phyloP scores from a whole-genome alignment of 148 eudicot genomes.

The Diospyros kaki region DNA sequence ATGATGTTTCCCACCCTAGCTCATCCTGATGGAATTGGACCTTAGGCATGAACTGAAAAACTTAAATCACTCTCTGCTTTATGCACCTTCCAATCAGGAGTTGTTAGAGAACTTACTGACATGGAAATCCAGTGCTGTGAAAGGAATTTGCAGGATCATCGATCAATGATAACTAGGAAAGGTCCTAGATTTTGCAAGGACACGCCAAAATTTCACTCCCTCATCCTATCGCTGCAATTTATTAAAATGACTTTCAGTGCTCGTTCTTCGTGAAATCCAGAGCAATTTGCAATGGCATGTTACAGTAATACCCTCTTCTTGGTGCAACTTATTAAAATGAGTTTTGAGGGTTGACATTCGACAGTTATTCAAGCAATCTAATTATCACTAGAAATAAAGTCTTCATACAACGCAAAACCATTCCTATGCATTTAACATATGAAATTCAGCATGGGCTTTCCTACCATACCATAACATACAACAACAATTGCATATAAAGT shows the following conservation, averaged over 20 bases:
- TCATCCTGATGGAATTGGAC: neutral
- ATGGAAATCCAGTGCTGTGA: neutral
- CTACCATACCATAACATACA: neutral
- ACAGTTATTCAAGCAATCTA: no score
- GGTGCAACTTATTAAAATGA: no score
- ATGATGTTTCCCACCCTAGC: neutral
- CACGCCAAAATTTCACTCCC: no score
- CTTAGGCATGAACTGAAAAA: neutral
- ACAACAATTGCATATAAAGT: no score
- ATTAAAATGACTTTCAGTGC: neutral
- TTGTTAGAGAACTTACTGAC: neutral
- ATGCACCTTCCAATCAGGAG: neutral
- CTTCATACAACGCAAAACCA: neutral
- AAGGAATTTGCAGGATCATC: neutral
- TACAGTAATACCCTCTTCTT: no score
- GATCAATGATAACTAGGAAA: no score
- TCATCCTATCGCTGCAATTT: no score
- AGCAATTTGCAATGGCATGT: neutral
- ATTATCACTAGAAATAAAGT: no score
- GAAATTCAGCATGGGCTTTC: no score
- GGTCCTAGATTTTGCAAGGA: no score
- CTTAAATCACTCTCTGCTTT: neutral
- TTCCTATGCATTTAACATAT: neutral
- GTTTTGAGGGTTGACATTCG: no score
- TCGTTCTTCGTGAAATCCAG: neutral